phyloP scores from a whole-genome alignment of 163 green algal genomes.

The Smithsoniella earleae region DNA sequence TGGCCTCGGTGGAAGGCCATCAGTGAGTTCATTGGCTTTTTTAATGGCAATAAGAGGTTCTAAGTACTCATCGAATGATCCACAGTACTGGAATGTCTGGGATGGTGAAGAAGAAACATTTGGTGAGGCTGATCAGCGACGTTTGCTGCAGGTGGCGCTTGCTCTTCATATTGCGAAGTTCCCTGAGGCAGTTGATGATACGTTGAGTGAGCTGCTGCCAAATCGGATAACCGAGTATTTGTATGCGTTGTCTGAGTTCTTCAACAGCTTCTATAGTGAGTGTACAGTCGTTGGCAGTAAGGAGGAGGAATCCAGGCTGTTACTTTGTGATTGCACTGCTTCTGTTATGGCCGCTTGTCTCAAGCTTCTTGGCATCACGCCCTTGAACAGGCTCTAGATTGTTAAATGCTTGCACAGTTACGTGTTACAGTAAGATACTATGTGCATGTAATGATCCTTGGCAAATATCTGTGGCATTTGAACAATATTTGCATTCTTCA shows the following conservation, averaged over 20 bases:
- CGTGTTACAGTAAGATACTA: too few relatives aligned
- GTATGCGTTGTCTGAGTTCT: constrained; percentile 78
- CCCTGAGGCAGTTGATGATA: constrained; percentile 75
- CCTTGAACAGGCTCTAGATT: constrained; percentile 80
- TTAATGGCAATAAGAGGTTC: background rate
- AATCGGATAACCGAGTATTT: constrained; percentile 92
- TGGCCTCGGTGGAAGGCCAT: too few relatives aligned
- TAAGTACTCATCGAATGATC: background rate
- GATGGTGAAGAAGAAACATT: constrained; percentile 25
- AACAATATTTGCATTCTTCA: too few relatives aligned
- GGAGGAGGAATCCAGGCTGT: constrained; percentile 72
- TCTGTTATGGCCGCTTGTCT: constrained; percentile 89
- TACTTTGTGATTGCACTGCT: constrained; percentile 82
- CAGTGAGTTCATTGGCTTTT: too few relatives aligned
- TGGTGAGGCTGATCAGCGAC: background rate
- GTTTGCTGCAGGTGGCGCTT: constrained; percentile 42
- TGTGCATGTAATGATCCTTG: too few relatives aligned
- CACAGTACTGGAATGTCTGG: constrained; percentile 28
- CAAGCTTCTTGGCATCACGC: constrained; percentile 82
- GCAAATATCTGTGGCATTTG: too few relatives aligned
- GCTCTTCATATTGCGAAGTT: constrained; percentile 57
- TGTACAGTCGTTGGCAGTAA: constrained; percentile 85
- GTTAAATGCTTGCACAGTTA: background rate
- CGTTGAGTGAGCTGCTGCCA: constrained; percentile 73
- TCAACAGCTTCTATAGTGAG: constrained; percentile 89